These are phyloP conservation scores for Oleoguttula mirabilis DNA, from an alignment of 495 filamentous ascomycete genomes.

Conservation along the genomic window DNA sequence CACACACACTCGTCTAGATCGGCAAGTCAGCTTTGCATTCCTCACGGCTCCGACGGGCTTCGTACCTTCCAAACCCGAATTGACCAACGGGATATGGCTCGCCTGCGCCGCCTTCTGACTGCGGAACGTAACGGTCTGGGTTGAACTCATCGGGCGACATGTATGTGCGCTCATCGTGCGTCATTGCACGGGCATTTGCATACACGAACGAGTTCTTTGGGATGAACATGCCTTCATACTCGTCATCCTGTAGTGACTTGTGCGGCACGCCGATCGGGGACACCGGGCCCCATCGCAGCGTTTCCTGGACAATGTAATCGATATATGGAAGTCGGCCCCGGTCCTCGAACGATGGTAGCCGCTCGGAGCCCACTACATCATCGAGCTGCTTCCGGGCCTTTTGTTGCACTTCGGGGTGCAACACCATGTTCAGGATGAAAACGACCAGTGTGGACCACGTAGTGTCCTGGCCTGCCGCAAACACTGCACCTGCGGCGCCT, in stretches of 20 bases:
- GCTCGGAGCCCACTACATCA: background rate
- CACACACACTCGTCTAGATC: too few relatives aligned
- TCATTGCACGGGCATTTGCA: too few relatives aligned
- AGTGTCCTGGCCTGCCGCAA: background rate
- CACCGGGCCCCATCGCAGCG: conserved; percentile 46
- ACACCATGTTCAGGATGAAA: background rate
- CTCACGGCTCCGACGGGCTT: too few relatives aligned
- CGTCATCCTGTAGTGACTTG: conserved; percentile 45
- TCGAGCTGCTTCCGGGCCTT: background rate
- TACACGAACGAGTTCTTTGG: conserved; percentile 32
- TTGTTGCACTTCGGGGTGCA: background rate
- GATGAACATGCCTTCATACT: conserved; percentile 33
- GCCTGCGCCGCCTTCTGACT: too few relatives aligned
- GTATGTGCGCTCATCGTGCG: too few relatives aligned
- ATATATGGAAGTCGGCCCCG: conserved; percentile 39
- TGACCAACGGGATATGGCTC: too few relatives aligned
- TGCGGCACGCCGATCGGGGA: conserved; percentile 48
- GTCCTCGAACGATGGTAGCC: conserved; percentile 37
- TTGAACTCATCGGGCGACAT: too few relatives aligned
- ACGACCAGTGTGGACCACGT: background rate
- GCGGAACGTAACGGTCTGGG: too few relatives aligned
- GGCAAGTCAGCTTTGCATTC: too few relatives aligned
- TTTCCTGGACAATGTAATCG: conserved; percentile 41
- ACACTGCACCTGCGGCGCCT: too few relatives aligned
- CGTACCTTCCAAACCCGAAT: too few relatives aligned